Percentiles rank a stretch among this genome's conserved stretches.
These are phyloP conservation scores for Pseudogymnoascus sp. DNA, from an alignment of 2,329 filamentous ascomycete genomes.

Conservation along the genomic window DNA sequence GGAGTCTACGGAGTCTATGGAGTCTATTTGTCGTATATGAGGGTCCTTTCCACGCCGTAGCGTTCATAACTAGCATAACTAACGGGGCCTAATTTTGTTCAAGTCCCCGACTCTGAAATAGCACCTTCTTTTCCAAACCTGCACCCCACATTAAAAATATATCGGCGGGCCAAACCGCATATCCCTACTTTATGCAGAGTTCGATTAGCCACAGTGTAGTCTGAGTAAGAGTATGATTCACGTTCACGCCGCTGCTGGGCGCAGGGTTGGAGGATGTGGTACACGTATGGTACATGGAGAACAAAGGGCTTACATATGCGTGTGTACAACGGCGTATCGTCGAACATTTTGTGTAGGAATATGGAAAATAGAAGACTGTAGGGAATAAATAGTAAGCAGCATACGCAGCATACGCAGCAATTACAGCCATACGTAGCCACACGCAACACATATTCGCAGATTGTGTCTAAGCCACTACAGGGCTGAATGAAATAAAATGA, in stretches of 20 bases:
- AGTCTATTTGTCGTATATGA: too few relatives aligned
- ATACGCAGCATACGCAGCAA: not conserved
- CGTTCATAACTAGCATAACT: not conserved
- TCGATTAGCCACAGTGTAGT: too few relatives aligned
- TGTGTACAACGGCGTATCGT: too few relatives aligned
- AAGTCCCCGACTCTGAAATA: not conserved
- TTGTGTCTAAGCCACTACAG: not conserved
- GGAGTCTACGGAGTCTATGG: too few relatives aligned
- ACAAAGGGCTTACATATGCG: not conserved
- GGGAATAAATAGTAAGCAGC: too few relatives aligned
- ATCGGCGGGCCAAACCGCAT: not conserved
- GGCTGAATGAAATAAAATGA: not conserved
- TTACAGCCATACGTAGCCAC: too few relatives aligned
- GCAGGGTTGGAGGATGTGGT: not conserved
- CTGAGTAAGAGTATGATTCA: not conserved
- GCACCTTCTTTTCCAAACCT: not conserved
- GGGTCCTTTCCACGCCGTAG: not conserved
- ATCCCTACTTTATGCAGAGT: slow-evolving; percentile 4
- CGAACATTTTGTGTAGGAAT: not conserved
- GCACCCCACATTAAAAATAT: slow-evolving; percentile 4
- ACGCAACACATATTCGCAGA: not conserved
- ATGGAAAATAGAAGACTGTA: not conserved
- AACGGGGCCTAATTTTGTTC: not conserved
- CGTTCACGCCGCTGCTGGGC: not conserved
- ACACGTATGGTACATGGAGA: not conserved